Conservation (phyloP, 2,329 filamentous ascomycete species). For the Cryphonectria carpinicola region DNA sequence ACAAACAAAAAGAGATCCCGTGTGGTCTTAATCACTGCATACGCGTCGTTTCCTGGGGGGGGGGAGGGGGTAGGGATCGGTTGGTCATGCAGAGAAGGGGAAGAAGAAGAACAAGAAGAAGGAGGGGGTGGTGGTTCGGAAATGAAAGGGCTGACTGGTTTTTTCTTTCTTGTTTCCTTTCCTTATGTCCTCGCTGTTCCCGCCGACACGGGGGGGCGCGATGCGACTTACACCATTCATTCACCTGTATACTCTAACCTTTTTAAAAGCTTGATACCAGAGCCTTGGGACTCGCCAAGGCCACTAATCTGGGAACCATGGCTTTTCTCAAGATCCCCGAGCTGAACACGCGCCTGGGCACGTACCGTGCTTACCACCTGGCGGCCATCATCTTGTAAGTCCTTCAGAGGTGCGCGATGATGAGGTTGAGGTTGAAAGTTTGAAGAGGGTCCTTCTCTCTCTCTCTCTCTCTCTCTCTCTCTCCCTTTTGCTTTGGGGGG, state of each 20-base stretch:
- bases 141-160: not conserved
- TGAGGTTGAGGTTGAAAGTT: not conserved
- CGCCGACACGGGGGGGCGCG: not conserved
- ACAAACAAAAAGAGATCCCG: not conserved
- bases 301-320: not conserved
- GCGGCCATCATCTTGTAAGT: constrained; percentile 25
- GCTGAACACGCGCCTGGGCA: constrained; percentile 19
- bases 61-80: too few relatives aligned
- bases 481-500: too few relatives aligned
- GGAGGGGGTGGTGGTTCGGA: not conserved
- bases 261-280: not conserved
- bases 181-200: constrained; percentile 7
- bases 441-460: too few relatives aligned
- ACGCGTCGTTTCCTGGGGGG: not conserved
- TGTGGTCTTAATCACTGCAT: not conserved
- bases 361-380: constrained; percentile 21
- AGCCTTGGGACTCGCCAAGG: constrained; percentile 6
- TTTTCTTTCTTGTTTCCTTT: not conserved
- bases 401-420: not conserved
- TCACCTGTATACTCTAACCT: not conserved
- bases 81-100: not conserved
- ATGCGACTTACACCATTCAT: constrained; percentile 7
- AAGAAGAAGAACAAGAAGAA: not conserved
- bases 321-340: constrained; percentile 21
- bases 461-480: too few relatives aligned